Evolutionary conservation across 352 stramenopile species (phyloP).

Genomic region (Aphanomyces invadans): DNA sequence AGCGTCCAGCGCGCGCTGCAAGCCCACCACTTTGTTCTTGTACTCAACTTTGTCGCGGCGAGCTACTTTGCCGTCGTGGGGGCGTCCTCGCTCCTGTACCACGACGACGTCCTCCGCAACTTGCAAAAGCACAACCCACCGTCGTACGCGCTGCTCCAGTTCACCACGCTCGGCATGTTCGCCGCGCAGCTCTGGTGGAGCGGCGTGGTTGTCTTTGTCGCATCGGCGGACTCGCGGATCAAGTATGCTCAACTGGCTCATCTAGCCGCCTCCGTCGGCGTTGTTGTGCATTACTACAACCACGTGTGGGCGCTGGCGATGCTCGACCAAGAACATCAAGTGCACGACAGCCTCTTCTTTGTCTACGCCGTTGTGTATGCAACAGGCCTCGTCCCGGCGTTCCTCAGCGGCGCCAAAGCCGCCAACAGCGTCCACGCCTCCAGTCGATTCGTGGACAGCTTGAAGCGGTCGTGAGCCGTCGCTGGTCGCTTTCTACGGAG

Average conservation of each 20-base stretch:
- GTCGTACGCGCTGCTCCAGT: constrained; percentile 5
- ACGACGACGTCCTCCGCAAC: constrained; percentile 8
- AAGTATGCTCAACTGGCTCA: constrained; percentile 16
- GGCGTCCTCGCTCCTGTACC: constrained; percentile 5
- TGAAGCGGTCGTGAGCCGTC: constrained; percentile 7
- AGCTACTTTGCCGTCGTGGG: constrained; percentile 17
- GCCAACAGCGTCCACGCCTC: neutral
- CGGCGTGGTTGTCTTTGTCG: neutral
- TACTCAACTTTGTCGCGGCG: constrained; percentile 21
- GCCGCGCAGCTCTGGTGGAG: neutral
- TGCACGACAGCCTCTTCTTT: constrained; percentile 13
- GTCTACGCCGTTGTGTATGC: constrained; percentile 16
- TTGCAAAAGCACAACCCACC: constrained; percentile 2
- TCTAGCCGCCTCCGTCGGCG: neutral
- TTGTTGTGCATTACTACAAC: constrained; percentile 19
- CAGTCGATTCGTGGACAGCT: neutral
- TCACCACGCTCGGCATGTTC: constrained; percentile 10
- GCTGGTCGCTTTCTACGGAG: too few relatives aligned
- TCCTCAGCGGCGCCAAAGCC: neutral
- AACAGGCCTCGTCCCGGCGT: constrained; percentile 5
- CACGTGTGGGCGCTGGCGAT: constrained; percentile 16
- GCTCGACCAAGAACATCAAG: constrained; percentile 16
- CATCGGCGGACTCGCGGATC: neutral
- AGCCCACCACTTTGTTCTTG: constrained; percentile 21
- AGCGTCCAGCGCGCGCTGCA: constrained; percentile 13